Base-by-base conservation (phyloP, 495 filamentous ascomycete species). In the Penicillium soppii region DNA sequence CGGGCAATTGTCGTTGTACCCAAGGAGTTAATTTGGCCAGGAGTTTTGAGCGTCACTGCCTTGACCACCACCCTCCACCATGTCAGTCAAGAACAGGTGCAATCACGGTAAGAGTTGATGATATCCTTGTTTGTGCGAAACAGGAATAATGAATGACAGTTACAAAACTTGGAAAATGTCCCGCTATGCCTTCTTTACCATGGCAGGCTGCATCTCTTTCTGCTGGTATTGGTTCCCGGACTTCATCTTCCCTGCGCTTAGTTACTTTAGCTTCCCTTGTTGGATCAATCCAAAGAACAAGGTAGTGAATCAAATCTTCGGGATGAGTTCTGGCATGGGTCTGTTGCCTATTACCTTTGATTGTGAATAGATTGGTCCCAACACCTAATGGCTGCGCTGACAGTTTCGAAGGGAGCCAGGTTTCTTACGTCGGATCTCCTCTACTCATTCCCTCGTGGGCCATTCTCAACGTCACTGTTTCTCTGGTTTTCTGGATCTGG, bases 271-370 rank as follows among this genome's bases (percentile, higher is more conserved):
- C 62, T 86, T 91, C 26, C 67, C 90, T 29, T 92, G 88, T 6
- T 95, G 90, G 90, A 90, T 92, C 58, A 82, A 81, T 0, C 89
- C 90, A 1, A 73, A 87, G 21, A 91, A 84, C 57, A 82, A 86
- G 20, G 81, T 91, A 6, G 70, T 92, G 25, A 86, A 90, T 20
- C 92, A 92, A 61, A 62, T 94, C 54, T 92, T 92, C 52, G 90
- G 90, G 8, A 84, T 91, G 35, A 70, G 77, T 21, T 90, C 87
- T 3, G 90, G 90, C 22, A 74, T 95, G 48, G 89, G 89, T 1
- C 63, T 95, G 9, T 84, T 91, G 43, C 90, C 90, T 4, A 57
- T 95, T 50, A 92, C 89, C 0, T 92, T 95, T 60, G 89, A 95
- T 66, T 70, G 67, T 63, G 29, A 33, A 58, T n/a, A 8, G 21